phyloP scores from a whole-genome alignment of 2,329 filamentous ascomycete genomes.

The Epichloe sp. region DNA sequence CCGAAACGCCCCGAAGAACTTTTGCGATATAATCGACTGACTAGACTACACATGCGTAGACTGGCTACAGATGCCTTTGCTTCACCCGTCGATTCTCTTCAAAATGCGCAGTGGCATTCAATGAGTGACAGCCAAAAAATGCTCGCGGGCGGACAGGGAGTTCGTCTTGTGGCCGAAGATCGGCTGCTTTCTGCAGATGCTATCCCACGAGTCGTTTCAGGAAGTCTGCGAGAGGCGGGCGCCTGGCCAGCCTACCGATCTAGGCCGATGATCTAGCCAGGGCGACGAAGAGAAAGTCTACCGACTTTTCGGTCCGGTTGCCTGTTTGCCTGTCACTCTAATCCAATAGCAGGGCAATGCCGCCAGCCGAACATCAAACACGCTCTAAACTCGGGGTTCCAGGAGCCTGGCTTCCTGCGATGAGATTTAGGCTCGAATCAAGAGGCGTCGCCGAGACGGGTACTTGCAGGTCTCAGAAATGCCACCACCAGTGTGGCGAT shows the following conservation, averaged over 20 bases:
- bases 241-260: not conserved
- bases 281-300: slow-evolving; percentile 1
- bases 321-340: slow-evolving; percentile 6
- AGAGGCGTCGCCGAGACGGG: slow-evolving; percentile 9
- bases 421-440: slow-evolving; percentile 2
- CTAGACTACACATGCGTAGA: not conserved
- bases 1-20: not conserved
- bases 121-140: too few species aligned
- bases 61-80: not conserved
- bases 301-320: slow-evolving; percentile 8
- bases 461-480: slow-evolving; percentile 9
- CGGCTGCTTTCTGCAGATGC: not conserved
- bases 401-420: slow-evolving; percentile 2
- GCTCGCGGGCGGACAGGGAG: not conserved
- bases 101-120: not conserved
- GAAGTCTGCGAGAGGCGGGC: not conserved
- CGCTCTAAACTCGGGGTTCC: not conserved
- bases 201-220: not conserved
- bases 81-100: not conserved
- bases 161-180: not conserved
- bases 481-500: slow-evolving; percentile 4
- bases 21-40: not conserved
- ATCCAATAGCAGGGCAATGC: slow-evolving; percentile 4
- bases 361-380: slow-evolving; percentile 6
- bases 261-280: not conserved